phyloP scores from a whole-genome alignment of 2,329 filamentous ascomycete genomes.

The Bisporella sp. region DNA sequence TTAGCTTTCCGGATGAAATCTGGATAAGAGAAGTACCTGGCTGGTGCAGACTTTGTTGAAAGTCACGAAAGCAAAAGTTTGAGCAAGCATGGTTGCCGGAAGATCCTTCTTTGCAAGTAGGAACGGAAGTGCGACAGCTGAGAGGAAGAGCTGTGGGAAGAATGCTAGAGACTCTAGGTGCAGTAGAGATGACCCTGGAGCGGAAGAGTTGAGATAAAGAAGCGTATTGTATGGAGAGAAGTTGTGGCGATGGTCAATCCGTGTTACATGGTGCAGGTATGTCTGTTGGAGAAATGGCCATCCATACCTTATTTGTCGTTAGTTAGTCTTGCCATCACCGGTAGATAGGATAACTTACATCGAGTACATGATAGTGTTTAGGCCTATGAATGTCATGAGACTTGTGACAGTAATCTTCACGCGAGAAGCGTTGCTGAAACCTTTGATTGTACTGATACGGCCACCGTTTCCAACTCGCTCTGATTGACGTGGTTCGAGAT shows the following conservation, averaged over 20 bases:
- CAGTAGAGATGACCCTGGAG: conserved; percentile 28
- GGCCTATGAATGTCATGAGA: conserved; percentile 60
- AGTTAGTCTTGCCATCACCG: background rate
- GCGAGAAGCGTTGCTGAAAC: conserved; percentile 47
- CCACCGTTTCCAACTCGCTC: conserved; percentile 16
- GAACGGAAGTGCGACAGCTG: conserved; percentile 68
- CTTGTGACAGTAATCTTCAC: conserved; percentile 56
- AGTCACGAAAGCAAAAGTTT: conserved; percentile 94
- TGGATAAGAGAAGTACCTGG: conserved; percentile 55
- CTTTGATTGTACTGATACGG: conserved; percentile 18
- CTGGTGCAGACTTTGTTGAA: conserved; percentile 99
- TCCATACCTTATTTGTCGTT: conserved; percentile 53
- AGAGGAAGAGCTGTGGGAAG: conserved; percentile 76
- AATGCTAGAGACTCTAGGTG: conserved; percentile 77
- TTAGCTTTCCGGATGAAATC: background rate
- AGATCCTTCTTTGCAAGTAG: conserved; percentile 75
- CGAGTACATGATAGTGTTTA: conserved; percentile 75
- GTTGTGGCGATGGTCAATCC: conserved; percentile 95
- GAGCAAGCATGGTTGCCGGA: conserved; percentile 78
- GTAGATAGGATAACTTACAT: conserved; percentile 41
- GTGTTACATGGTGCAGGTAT: conserved; percentile 85
- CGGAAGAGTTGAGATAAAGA: conserved; percentile 76
- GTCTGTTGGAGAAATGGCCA: conserved; percentile 80
- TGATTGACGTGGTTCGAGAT: conserved; percentile 24
- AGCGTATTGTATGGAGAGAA: conserved; percentile 95